Base-by-base conservation (phyloP, 1,284 basidiomycete genomes). In the Coriolopsis trogii region DNA sequence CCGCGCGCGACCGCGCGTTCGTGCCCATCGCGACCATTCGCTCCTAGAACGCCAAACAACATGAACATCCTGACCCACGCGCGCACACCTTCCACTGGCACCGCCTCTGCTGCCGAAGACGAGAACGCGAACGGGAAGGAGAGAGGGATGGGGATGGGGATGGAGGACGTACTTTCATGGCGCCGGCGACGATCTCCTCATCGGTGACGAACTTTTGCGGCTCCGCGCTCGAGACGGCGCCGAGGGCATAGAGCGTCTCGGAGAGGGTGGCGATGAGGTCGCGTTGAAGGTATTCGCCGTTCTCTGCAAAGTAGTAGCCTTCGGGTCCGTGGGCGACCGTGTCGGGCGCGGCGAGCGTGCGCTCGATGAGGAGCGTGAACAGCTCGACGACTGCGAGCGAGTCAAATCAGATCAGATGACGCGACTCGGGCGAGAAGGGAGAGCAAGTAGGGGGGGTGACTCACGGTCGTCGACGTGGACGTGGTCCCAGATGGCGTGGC, bases 271-370 rank as follows among this genome's bases (percentile, higher is more conserved):
- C 69, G 7, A 66, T 65, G 20, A 79, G 56, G 20, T 73, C 66
- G 48, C 68, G 65, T 56, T 73, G 63, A 20, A 59, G 62, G 55
- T 77, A 71, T 55, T 80, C 77, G 39, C 74, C 77, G 48, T 73
- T 75, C 59, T 76, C 76, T 16, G 63, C 73, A 59, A 79, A 78
- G 61, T 77, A 80, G 57, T 70, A 79, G 1, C 79, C 79, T 8
- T 74, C 67, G 16, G 67, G 67, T 9, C 79, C 79, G 48, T 79
- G 76, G 13, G 59, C 60, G 41, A 66, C 49, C 5, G 15, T 36
- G 9, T 57, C 59, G 15, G 60, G 53, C 41, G 62, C 49, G 8
- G 25, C 21, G 7, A 58, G 39, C 16, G 64, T 51, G 2, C 49
- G 53, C 38, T 67, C 60, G 36, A 61, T 61, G 8, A 70, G 40